A percentile compares a stretch with the other conserved stretches of the same genome.
These are phyloP conservation scores for Metschnikowia corniflorae DNA, from an alignment of 805 yeast genomes.

Conservation along the genomic window DNA sequence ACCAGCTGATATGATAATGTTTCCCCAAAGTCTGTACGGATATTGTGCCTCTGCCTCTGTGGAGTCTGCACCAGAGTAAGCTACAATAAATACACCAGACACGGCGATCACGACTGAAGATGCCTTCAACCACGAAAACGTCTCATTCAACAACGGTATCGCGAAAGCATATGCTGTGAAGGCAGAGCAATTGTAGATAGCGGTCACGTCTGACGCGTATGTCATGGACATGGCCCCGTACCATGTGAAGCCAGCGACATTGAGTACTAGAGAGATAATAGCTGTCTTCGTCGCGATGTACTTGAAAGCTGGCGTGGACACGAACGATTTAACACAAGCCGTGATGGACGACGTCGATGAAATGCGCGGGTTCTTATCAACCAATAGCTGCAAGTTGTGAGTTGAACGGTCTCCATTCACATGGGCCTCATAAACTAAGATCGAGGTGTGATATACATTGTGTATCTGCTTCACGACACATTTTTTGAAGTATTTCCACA, in stretches of 20 bases:
- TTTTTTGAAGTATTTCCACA: conserved; percentile 31
- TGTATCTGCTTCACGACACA: conserved; percentile 40
- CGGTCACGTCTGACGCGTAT: conserved; percentile 82
- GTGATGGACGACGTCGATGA: conserved; percentile 30
- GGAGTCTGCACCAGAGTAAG: conserved; percentile 52
- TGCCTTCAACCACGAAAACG: conserved; percentile 58
- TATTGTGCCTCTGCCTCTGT: conserved; percentile 27
- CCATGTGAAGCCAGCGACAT: conserved; percentile 81
- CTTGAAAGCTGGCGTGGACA: conserved; percentile 43
- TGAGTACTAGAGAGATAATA: conserved; percentile 54
- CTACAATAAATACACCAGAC: conserved; percentile 72
- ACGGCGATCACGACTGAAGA: conserved; percentile 69
- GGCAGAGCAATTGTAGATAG: conserved; percentile 86
- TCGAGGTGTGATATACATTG: conserved; percentile 42
- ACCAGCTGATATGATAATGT: conserved; percentile 65
- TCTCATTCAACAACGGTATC: conserved; percentile 66
- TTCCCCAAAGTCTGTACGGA: conserved; percentile 66
- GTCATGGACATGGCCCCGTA: conserved; percentile 78
- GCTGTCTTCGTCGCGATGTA: conserved; percentile 45
- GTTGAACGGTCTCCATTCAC: conserved; percentile 35
- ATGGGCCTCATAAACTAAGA: conserved; percentile 40
- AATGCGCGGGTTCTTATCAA: conserved; percentile 36
- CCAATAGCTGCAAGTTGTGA: conserved; percentile 29
- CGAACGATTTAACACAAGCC: conserved; percentile 34
- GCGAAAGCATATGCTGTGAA: conserved; percentile 86